Evolutionary conservation across 768 basidiomycete genomes (phyloP).

Genomic region (Dioszegia hungarica): DNA sequence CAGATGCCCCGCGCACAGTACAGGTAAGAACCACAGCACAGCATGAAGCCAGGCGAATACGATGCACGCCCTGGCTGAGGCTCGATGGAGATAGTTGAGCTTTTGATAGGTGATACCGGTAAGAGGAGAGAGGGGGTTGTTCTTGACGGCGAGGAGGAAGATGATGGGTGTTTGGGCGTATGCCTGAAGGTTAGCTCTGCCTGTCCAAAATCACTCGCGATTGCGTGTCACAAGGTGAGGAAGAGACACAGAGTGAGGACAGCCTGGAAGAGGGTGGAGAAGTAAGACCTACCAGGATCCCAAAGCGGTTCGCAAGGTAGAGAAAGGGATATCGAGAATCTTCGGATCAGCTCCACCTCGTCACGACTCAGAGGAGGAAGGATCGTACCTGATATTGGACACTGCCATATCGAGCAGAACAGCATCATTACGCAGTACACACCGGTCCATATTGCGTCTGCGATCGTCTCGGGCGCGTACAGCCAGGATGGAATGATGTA

Average conservation of each 20-base stretch:
- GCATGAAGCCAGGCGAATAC: slow-evolving; percentile 37
- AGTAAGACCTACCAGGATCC: slow-evolving; percentile 16
- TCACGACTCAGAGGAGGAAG: neutral
- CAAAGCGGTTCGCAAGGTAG: slow-evolving; percentile 17
- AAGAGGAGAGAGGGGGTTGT: slow-evolving; percentile 58
- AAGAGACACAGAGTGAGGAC: no score
- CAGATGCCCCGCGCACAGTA: slow-evolving; percentile 13
- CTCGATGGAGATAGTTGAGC: slow-evolving; percentile 50
- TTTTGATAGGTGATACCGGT: slow-evolving; percentile 60
- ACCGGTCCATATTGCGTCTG: slow-evolving; percentile 23
- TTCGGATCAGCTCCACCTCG: neutral
- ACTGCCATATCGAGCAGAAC: neutral
- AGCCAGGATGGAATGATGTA: slow-evolving; percentile 25
- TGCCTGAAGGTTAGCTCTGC: slow-evolving; percentile 11
- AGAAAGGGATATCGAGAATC: neutral
- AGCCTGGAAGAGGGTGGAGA: neutral
- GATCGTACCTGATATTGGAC: neutral
- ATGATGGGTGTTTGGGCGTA: slow-evolving; percentile 57
- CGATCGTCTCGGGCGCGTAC: slow-evolving; percentile 29
- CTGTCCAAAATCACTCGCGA: no score
- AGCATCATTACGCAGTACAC: slow-evolving; percentile 19
- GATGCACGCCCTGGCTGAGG: slow-evolving; percentile 36
- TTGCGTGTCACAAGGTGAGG: no score
- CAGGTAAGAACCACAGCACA: slow-evolving; percentile 18
- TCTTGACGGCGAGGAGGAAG: slow-evolving; percentile 59